phyloP scores from a whole-genome alignment of 768 basidiomycete genomes.

The Podaxis sp. region DNA sequence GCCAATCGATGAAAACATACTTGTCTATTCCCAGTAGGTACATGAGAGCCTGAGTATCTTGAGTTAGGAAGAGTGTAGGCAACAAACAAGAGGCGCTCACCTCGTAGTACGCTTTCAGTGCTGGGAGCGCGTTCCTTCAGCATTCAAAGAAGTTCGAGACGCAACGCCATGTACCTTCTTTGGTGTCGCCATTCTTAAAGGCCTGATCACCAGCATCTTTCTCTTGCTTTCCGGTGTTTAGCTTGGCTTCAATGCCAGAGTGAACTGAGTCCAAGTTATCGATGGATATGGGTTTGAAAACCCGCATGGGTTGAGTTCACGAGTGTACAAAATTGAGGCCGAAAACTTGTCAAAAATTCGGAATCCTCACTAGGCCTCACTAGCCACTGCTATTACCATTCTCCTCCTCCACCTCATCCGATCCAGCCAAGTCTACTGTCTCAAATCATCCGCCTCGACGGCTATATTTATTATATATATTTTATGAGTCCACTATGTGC shows the following conservation, averaged over 20 bases:
- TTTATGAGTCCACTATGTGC: too few species aligned
- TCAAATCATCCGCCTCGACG: too few species aligned
- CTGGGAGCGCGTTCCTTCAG: constrained; percentile 32
- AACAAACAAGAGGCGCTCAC: constrained; percentile 32
- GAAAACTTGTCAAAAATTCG: too few species aligned
- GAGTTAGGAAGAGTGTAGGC: constrained; percentile 8
- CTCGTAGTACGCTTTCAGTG: constrained; percentile 70
- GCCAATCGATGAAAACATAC: constrained; percentile 35
- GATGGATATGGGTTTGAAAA: neutral
- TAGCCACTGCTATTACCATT: too few species aligned
- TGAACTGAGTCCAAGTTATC: constrained; percentile 13
- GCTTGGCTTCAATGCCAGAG: constrained; percentile 35
- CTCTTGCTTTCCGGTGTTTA: constrained; percentile 61
- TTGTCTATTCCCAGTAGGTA: constrained; percentile 78
- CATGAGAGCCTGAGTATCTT: constrained; percentile 53
- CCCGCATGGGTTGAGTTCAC: too few species aligned
- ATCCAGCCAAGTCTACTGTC: too few species aligned
- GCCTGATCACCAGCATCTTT: constrained; percentile 67
- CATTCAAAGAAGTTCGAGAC: constrained; percentile 1
- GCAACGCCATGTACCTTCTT: constrained; percentile 47
- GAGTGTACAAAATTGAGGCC: too few species aligned
- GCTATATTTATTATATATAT: too few species aligned
- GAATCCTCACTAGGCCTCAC: too few species aligned
- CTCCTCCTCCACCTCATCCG: too few species aligned
- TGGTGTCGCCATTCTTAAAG: constrained; percentile 62